phyloP scores from a whole-genome alignment of 208 protist genomes.

The Acanthamoeba royreba region DNA sequence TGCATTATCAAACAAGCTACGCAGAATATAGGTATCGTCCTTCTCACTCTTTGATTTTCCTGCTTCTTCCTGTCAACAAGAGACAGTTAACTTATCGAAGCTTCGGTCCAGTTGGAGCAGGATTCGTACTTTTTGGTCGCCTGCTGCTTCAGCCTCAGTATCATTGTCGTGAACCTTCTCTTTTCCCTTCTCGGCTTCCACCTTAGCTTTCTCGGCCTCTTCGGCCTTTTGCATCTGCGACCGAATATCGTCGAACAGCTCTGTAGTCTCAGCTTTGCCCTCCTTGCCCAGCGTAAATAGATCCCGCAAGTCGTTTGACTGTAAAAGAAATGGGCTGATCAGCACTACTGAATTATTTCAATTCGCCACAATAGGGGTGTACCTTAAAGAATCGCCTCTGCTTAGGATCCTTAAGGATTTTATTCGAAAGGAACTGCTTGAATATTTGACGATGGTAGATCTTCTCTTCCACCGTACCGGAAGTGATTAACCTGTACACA shows the following conservation, averaged over 20 bases:
- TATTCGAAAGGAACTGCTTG: conserved; percentile 90
- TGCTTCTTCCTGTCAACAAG: too few species aligned
- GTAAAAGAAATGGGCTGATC: too few species aligned
- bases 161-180: conserved; percentile 25
- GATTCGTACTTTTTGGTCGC: not conserved
- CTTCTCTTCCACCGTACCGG: conserved; percentile 98
- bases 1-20: not conserved
- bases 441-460: conserved; percentile 97
- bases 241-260: conserved; percentile 7
- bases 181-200: not conserved
- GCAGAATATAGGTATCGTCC: conserved; percentile 36
- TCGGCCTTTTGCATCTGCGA: conserved; percentile 30
- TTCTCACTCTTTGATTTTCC: not conserved
- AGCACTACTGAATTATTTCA: too few species aligned
- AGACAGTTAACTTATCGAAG: too few species aligned
- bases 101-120: not conserved
- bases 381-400: conserved; percentile 92
- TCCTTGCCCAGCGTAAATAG: not conserved
- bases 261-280: conserved; percentile 2
- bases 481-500: conserved; percentile 95
- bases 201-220: not conserved
- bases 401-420: conserved; percentile 93
- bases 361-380: too few species aligned
- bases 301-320: not conserved
- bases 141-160: not conserved